Evolutionary conservation across 2,329 filamentous ascomycete species (phyloP), one percentile per base, ranked within the genome.

Genomic region (Chalaropsis thielavioides): DNA sequence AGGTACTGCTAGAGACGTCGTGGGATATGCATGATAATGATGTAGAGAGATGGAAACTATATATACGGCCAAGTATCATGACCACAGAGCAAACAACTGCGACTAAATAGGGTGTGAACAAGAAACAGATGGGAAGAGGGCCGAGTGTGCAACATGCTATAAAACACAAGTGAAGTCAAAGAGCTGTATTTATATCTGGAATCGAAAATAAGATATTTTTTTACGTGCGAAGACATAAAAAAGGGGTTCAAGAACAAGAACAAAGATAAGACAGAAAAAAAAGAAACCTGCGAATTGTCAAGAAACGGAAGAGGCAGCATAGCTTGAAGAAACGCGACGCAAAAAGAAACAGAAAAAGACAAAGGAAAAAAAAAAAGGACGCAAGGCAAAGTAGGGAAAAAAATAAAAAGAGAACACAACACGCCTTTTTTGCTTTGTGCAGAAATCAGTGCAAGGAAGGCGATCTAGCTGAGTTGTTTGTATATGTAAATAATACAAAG

Each of bases 251-350:
- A 65, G 31, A 56, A 40, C 46, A 44, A 54, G 63, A 59, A 67
- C 68, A 68, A 69, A 65, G 67, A 68, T 67, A 6, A 49, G 19
- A 24, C 24, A 22, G 31, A 31, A 58, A 35, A 17, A 44, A 51
- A 61, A 61, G 31, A 19, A 44, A 62, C 3, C 35, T 8, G 35
- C 6, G 35, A 38, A 38, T 38, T 38, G 35, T 5, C 35, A 38
- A 38, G 35, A 38, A 38, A 38, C 35, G 35, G 8, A 38, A 38
- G 35, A 6, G 35, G 35, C 35, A 38, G 35, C 64, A 61, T 67
- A 49, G 63, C 67, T n/a, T n/a, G n/a, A n/a, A 68, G 66, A 69
- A 66, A 64, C 68, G 69, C 65, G 67, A 70, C 66, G 64, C 67
- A 70, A 69, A 65, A 46, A 61, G 68, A 68, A 46, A 59, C 60